Base-by-base conservation (phyloP, 164 flowering plant species). In the Vitis rotundifolia region DNA sequence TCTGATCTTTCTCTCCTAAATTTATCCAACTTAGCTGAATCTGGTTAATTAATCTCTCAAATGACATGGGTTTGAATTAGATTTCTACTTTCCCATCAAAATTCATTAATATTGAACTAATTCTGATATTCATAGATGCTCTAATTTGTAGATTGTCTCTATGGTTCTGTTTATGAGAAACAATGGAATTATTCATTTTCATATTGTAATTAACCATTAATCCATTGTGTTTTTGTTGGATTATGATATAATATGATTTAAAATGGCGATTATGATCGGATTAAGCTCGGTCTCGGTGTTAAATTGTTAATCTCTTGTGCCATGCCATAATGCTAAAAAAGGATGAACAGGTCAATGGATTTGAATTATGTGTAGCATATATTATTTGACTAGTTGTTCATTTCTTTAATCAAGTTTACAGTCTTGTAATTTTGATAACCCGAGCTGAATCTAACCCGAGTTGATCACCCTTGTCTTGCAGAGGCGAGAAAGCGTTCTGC, bases 401-500 rank as follows among this genome's bases (percentile, higher is more conserved):
- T 37, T 6, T 37, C 44, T 6, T 37, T 37, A 37, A 37, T 37
- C 44, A 37, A 37, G 44, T 37, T 37, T 37, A 37, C 44, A 0
- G 44, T 37, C 44, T 16, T 8, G 26, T 51, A 67, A 56, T 37
- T 31, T 59, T 9, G 3, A 47, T 16, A 31, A 63, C 15, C 12
- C 44, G 44, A 22, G 12, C 8, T 18, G 8, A 28, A 22, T 49
- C 37, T 56, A n/a, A 13, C 2, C 50, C 12, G 0, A 5, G 11
- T 15, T 26, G n/a, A 59, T 49, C 52, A 55, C 11, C n/a, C 15
- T 8, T 15, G 11, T 9, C 18, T 69, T 71, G 75, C 85, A 86
- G 89, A 71, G 92, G 89, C 15, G 92, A 88, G 67, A 83, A 84
- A 71, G 86, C 85, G 2, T 88, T 86, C 60, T 88, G 92, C 78